A percentile compares a stretch with the other conserved stretches of the same genome.
These are phyloP conservation scores for Fusarium clavum DNA, from an alignment of 2,329 filamentous ascomycete genomes.

Conservation along the genomic window DNA sequence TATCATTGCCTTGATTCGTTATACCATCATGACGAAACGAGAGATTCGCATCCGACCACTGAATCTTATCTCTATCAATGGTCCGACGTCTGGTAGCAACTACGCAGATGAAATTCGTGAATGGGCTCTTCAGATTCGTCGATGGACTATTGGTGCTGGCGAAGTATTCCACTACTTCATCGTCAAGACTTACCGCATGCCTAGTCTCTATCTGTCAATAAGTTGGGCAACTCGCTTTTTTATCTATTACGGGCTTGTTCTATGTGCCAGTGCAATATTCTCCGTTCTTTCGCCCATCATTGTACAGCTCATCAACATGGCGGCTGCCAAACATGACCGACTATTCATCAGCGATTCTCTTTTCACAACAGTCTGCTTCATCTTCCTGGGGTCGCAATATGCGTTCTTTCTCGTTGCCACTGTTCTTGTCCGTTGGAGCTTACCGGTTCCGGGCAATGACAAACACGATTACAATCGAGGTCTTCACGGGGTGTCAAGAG, in stretches of 20 bases:
- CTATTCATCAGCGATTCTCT: constrained; percentile 16
- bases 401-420: constrained; percentile 16
- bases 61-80: constrained; percentile 36
- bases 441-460: constrained; percentile 1
- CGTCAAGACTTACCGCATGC: constrained; percentile 37
- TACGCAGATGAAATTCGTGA: constrained; percentile 31
- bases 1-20: constrained; percentile 34
- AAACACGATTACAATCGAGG: constrained; percentile 13
- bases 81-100: constrained; percentile 31
- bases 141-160: constrained; percentile 37
- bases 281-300: constrained; percentile 23
- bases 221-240: constrained; percentile 35
- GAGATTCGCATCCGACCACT: constrained; percentile 31
- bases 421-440: constrained; percentile 22
- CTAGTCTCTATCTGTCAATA: constrained; percentile 12
- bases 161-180: constrained; percentile 39
- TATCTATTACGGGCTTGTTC: constrained; percentile 29
- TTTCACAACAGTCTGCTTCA: constrained; percentile 15
- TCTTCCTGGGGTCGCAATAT: constrained; percentile 28
- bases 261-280: constrained; percentile 30
- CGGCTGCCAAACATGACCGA: constrained; percentile 8
- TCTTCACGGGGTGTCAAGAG: constrained; percentile 9
- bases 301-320: constrained; percentile 23
- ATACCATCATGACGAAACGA: constrained; percentile 27
- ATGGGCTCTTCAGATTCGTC: constrained; percentile 33